phyloP scores from a whole-genome alignment of 306 rosid species.

The Carpinus fangiana region DNA sequence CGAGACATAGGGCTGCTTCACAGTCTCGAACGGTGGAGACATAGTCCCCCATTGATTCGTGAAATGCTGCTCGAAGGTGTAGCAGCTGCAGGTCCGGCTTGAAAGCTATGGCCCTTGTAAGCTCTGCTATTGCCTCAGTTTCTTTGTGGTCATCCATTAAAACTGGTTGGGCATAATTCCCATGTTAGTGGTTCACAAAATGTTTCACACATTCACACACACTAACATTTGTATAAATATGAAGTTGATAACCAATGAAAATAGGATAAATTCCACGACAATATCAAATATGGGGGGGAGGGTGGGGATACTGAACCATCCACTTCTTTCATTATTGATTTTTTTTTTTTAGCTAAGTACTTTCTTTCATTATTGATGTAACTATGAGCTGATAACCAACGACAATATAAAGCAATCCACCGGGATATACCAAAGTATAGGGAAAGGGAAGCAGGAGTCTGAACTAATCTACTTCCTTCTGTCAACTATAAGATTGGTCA shows the following conservation, averaged over 20 bases:
- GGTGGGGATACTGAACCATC: not conserved
- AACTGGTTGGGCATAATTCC: slow-evolving; percentile 53
- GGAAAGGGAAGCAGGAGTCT: not conserved
- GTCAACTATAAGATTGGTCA: not conserved
- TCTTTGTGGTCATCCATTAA: slow-evolving; percentile 94
- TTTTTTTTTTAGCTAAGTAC: no score
- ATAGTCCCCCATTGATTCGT: slow-evolving; percentile 65
- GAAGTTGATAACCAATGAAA: not conserved
- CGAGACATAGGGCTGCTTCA: slow-evolving; percentile 87
- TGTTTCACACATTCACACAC: not conserved
- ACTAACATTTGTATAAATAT: not conserved
- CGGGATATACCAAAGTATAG: not conserved
- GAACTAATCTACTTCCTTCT: not conserved
- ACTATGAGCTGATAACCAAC: not conserved
- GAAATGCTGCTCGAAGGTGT: slow-evolving; percentile 90
- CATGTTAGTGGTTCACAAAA: slow-evolving; percentile 35
- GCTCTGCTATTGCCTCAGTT: slow-evolving; percentile 78
- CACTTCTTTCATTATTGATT: not conserved
- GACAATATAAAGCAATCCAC: not conserved
- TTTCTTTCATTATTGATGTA: not conserved
- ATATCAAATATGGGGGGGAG: not conserved
- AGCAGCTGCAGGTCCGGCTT: slow-evolving; percentile 79
- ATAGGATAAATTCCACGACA: not conserved
- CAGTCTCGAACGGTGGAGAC: slow-evolving; percentile 65
- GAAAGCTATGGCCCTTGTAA: slow-evolving; percentile 68